Percentiles rank a stretch among this genome's conserved stretches.
Conservation (phyloP, 2,329 filamentous ascomycete species). For the Fusarium phyllophilum region DNA sequence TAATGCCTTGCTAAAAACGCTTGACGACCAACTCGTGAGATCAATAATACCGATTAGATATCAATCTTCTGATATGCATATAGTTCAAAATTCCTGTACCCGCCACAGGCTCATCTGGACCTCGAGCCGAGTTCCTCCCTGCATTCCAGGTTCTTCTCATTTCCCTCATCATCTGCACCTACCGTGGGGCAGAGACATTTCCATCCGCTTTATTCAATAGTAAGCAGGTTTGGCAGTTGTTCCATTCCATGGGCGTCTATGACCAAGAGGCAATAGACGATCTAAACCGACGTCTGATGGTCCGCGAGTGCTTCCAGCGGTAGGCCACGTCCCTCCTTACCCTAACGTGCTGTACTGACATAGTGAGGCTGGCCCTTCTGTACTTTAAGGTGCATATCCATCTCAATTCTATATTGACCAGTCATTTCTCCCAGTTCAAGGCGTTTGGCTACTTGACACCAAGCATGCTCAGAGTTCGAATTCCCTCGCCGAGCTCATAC, state of each 20-base stretch:
- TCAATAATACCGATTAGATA: accelerated
- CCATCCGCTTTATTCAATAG: not conserved
- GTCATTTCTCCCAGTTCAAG: not conserved
- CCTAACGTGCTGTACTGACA: not conserved
- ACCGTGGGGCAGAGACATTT: not conserved
- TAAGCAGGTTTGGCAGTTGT: not conserved
- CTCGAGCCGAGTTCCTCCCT: not conserved
- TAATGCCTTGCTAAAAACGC: not conserved
- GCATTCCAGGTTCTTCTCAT: not conserved
- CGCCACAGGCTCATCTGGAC: not conserved
- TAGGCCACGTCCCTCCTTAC: not conserved
- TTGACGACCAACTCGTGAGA: not conserved
- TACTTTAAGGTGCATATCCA: not conserved
- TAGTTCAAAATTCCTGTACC: not conserved
- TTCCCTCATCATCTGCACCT: not conserved
- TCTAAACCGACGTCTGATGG: accelerated
- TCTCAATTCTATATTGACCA: not conserved
- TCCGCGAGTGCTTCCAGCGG: not conserved
- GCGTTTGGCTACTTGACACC: not conserved
- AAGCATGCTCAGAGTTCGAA: not conserved
- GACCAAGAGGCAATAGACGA: not conserved
- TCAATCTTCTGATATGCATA: accelerated
- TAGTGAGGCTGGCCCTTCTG: not conserved
- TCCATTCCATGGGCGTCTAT: not conserved
- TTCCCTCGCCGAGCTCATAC: not conserved